Base-by-base conservation (phyloP, 2,329 filamentous ascomycete genomes). In the Arachnomyces sp. region DNA sequence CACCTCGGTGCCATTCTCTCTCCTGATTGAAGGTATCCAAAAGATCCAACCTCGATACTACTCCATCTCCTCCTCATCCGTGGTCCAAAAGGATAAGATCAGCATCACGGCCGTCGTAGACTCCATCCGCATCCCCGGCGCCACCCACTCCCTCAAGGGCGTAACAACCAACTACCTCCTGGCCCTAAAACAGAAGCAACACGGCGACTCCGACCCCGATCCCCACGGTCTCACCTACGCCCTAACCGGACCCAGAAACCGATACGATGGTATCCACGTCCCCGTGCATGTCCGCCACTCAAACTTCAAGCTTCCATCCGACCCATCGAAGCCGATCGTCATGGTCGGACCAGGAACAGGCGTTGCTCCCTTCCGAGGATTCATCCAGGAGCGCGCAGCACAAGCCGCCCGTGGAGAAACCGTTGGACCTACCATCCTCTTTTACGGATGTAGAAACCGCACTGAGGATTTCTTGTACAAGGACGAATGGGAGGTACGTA, bases 21-120 rank as follows among this genome's bases (percentile, higher is more conserved):
- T 89, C 54, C 81, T 96, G 54, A 88, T 98, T 51, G 92, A 98
- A 72, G 85, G 87, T 50, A 67, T 98, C 46, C 86, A 82, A 67
- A 96, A 95, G 73, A 80, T 98, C 42, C 92, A 98, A 65, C 90
- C 92, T 30, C 86, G 92, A 36, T 98, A 96, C 74, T 98, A 98
- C 72, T 98, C 93, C 36, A 98, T 98, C 63, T 98, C 92, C 2
- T 98, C 93, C 1, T 96, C 92, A 1, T 95, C 92, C 5, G 65
- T 88, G 7, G 89, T 94, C 12, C 89, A 98, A 61, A 89, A 92
- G 61, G 82, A 94, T 67, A 90, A 88, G 70, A 88, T 98, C 51
- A 86, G 92, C 45, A 84, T 98, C 55, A 98, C 92, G 12, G 90
- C 90, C 42, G 84, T 96, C 31, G 90, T 98, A 44, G 92, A 96